Evolutionary conservation across 2,329 filamentous ascomycete species (phyloP).

Genomic region (Cercospora nicotianae): DNA sequence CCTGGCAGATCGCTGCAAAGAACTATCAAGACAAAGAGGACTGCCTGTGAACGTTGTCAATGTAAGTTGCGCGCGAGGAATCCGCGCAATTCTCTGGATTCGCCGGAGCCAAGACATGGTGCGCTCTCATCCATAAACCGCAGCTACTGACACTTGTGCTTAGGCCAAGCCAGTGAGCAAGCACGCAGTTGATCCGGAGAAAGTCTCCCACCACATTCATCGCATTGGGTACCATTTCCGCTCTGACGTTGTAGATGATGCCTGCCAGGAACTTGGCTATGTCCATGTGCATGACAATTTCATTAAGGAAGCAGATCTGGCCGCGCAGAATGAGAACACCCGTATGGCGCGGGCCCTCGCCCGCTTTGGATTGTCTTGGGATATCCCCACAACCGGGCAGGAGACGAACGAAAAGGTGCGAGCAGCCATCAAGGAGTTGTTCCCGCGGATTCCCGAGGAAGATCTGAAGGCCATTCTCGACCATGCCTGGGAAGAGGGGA

Average conservation of each 20-base stretch:
- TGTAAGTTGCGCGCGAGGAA: slow-evolving; percentile 46
- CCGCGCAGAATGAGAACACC: slow-evolving; percentile 27
- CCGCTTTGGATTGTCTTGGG: slow-evolving; percentile 35
- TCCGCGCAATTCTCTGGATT: not conserved
- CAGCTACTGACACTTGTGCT: slow-evolving; percentile 15
- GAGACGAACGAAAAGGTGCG: slow-evolving; percentile 52
- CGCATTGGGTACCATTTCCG: slow-evolving; percentile 65
- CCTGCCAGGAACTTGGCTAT: slow-evolving; percentile 55
- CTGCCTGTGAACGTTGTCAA: slow-evolving; percentile 60
- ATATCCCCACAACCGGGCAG: slow-evolving; percentile 36
- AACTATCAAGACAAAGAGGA: slow-evolving; percentile 57
- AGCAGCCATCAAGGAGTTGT: slow-evolving; percentile 61
- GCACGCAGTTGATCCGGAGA: slow-evolving; percentile 26
- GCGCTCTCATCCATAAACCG: slow-evolving; percentile 7
- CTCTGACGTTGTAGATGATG: slow-evolving; percentile 57
- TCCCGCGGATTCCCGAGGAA: slow-evolving; percentile 61
- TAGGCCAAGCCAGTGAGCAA: slow-evolving; percentile 30
- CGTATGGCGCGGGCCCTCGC: slow-evolving; percentile 40
- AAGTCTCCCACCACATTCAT: slow-evolving; percentile 60
- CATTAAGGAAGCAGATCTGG: slow-evolving; percentile 32
- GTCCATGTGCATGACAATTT: slow-evolving; percentile 37
- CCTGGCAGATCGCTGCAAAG: slow-evolving; percentile 61
- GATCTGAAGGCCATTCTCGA: slow-evolving; percentile 60
- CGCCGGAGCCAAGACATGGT: not conserved
- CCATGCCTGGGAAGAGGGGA: slow-evolving; percentile 61